These are phyloP conservation scores for Tylopilus sp. DNA, from an alignment of 768 basidiomycete genomes.

Conservation along the genomic window DNA sequence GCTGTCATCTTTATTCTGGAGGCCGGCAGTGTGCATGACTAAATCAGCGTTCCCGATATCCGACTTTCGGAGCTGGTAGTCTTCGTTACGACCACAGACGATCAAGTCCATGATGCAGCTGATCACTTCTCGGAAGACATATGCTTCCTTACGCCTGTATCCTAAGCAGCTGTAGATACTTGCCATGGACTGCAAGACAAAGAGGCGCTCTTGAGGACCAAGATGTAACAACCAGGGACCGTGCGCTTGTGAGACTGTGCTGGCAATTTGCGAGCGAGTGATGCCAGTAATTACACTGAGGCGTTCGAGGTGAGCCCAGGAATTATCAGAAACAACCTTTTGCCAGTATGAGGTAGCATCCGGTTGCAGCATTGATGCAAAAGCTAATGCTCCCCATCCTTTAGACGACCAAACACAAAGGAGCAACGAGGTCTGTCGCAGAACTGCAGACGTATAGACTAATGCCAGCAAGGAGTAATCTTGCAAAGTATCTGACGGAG, in stretches of 20 bases:
- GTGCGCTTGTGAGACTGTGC: constrained; percentile 65
- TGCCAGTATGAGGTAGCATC: constrained; percentile 57
- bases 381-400: constrained; percentile 80
- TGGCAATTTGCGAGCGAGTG: constrained; percentile 62
- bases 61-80: constrained; percentile 44
- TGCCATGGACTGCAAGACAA: constrained; percentile 65
- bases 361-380: constrained; percentile 70
- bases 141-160: constrained; percentile 84
- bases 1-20: constrained; percentile 28
- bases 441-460: constrained; percentile 60
- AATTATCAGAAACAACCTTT: constrained; percentile 49
- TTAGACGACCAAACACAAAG: constrained; percentile 83
- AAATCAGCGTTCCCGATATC: constrained; percentile 38
- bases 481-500: constrained; percentile 48
- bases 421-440: constrained; percentile 71
- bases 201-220: constrained; percentile 70
- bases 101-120: constrained; percentile 82
- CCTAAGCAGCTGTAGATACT: constrained; percentile 78
- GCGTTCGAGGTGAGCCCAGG: constrained; percentile 56
- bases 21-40: constrained; percentile 45
- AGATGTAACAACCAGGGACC: constrained; percentile 87
- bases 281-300: constrained; percentile 68
- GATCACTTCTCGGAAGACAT: constrained; percentile 80
- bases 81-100: constrained; percentile 80
- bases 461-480: constrained; percentile 63